Conservation (phyloP, 2,329 filamentous ascomycete genomes). For the Sarocladium kiliense region DNA sequence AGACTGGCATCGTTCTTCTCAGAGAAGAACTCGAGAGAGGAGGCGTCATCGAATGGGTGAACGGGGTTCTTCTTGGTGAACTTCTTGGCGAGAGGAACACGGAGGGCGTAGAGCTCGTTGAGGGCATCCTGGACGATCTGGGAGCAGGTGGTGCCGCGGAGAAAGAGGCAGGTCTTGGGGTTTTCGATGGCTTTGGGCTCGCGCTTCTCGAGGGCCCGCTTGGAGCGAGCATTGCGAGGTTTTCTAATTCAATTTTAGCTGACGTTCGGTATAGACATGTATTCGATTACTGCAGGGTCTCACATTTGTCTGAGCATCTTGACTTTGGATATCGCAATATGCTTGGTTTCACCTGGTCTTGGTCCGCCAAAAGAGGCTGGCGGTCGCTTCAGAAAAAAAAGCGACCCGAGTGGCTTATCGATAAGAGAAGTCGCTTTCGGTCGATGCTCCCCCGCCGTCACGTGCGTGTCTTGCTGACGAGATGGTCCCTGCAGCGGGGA, state of each 20-base stretch:
- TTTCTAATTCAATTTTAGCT: constrained; percentile 35
- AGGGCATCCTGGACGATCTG: constrained; percentile 78
- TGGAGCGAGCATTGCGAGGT: constrained; percentile 75
- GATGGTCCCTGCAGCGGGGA: constrained; percentile 4
- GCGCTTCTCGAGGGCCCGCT: constrained; percentile 89
- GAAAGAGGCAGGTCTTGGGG: constrained; percentile 82
- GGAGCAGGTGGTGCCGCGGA: constrained; percentile 81
- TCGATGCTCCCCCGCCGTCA: constrained; percentile 26
- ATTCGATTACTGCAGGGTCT: constrained; percentile 14
- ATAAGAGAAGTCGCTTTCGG: constrained; percentile 10
- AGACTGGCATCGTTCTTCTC: constrained; percentile 92
- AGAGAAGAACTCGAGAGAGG: constrained; percentile 89
- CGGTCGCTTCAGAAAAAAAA: constrained; percentile 3
- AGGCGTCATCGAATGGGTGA: constrained; percentile 87
- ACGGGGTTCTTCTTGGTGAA: constrained; percentile 97
- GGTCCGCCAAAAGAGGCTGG: neutral
- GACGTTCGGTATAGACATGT: neutral
- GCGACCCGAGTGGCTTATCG: neutral
- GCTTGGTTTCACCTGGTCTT: neutral
- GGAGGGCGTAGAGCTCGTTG: constrained; percentile 78
- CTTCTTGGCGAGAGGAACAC: constrained; percentile 77
- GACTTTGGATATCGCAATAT: neutral
- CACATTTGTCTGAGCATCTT: constrained; percentile 48
- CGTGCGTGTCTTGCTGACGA: constrained; percentile 19
- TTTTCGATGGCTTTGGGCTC: constrained; percentile 87